Percentiles rank a stretch among this genome's conserved stretches.
These are phyloP conservation scores for Datura wrightii DNA, from an alignment of 257 asterid species.

Conservation along the genomic window DNA sequence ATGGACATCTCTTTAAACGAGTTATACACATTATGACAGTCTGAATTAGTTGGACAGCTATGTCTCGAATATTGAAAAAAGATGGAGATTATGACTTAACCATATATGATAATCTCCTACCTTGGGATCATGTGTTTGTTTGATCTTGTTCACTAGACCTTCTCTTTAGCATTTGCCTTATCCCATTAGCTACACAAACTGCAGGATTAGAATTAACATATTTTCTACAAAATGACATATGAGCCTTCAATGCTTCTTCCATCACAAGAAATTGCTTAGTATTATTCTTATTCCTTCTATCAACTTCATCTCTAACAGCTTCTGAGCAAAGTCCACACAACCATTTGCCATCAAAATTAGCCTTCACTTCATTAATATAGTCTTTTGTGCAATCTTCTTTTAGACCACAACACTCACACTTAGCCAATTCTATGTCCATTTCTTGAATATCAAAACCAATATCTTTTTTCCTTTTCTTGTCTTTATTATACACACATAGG, in stretches of 20 bases:
- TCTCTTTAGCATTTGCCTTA: slow-evolving; percentile 79
- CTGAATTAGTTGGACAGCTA: background rate
- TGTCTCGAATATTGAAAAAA: too few relatives aligned
- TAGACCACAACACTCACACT: too few relatives aligned
- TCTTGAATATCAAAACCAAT: too few relatives aligned
- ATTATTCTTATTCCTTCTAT: slow-evolving; percentile 49
- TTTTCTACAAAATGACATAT: slow-evolving; percentile 78
- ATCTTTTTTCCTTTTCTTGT: too few relatives aligned
- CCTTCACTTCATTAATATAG: too few relatives aligned
- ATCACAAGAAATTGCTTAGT: slow-evolving; percentile 32
- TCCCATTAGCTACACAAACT: slow-evolving; percentile 71
- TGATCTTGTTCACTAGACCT: slow-evolving; percentile 58
- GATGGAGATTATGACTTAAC: too few relatives aligned
- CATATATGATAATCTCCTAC: background rate
- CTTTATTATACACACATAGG: too few relatives aligned
- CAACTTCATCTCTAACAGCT: slow-evolving; percentile 67
- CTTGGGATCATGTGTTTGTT: slow-evolving; percentile 45
- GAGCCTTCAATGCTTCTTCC: slow-evolving; percentile 80
- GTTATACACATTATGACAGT: accelerated
- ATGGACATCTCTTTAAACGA: background rate
- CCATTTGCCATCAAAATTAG: too few relatives aligned
- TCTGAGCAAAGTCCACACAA: too few relatives aligned
- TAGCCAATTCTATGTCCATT: too few relatives aligned
- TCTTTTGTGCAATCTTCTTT: too few relatives aligned
- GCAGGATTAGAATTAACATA: slow-evolving; percentile 71